phyloP scores from a whole-genome alignment of 225 moss, liverwort and hornwort species.

The Bryoerythrophyllum caledonicum region DNA sequence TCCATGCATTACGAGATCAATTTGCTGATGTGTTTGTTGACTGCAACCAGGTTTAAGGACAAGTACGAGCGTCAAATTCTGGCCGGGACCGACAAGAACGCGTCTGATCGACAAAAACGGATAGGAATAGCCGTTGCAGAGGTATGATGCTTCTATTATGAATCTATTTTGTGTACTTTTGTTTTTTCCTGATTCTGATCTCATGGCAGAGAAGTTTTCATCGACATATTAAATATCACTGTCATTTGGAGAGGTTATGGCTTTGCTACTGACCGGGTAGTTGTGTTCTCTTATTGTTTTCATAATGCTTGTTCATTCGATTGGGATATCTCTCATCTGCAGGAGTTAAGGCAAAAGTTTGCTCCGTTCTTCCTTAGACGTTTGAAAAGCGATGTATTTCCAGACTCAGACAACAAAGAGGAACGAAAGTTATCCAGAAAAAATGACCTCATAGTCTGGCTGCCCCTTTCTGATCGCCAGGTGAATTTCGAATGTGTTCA shows the following conservation, averaged over 20 bases:
- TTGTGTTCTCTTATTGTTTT: background rate
- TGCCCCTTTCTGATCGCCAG: constrained; percentile 66
- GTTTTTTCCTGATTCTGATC: background rate
- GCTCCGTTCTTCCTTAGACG: constrained; percentile 75
- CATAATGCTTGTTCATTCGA: background rate
- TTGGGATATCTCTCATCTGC: constrained; percentile 22
- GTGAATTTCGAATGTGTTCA: constrained; percentile 19
- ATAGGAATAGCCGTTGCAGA: constrained; percentile 70
- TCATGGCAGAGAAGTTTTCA: background rate
- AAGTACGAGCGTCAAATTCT: constrained; percentile 70
- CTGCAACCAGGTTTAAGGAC: constrained; percentile 51
- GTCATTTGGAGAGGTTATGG: background rate
- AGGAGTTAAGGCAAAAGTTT: constrained; percentile 70
- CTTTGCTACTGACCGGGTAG: background rate
- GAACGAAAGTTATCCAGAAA: constrained; percentile 67
- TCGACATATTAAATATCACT: background rate
- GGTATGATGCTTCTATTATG: constrained; percentile 28
- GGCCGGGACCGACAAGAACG: constrained; percentile 63
- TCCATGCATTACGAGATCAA: background rate
- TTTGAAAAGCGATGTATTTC: constrained; percentile 75
- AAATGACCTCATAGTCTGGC: constrained; percentile 80
- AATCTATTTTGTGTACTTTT: background rate
- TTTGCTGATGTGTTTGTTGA: background rate
- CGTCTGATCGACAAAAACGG: constrained; percentile 70
- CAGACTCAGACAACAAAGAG: constrained; percentile 39